These are phyloP conservation scores for Apiotrichum siamense DNA, from an alignment of 1,284 basidiomycete genomes.

Conservation along the genomic window DNA sequence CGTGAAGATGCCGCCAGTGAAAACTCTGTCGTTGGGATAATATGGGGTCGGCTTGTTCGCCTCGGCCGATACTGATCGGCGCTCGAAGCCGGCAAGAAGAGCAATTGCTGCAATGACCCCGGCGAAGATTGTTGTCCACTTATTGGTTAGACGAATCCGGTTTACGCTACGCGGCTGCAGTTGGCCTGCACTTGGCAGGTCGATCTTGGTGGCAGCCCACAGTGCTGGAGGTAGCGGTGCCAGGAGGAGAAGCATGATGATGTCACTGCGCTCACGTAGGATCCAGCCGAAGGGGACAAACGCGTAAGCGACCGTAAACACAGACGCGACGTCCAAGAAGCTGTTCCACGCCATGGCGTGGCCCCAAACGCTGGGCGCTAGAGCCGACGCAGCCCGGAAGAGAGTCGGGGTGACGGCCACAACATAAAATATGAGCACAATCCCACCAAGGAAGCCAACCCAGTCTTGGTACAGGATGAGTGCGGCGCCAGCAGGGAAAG, in stretches of 20 bases:
- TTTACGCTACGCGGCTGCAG: constrained; percentile 16
- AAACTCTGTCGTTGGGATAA: constrained; percentile 58
- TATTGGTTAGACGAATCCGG: constrained; percentile 16
- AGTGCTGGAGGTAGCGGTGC: constrained; percentile 13
- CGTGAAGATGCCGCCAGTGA: constrained; percentile 90
- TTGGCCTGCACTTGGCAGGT: constrained; percentile 14
- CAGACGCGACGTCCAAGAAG: constrained; percentile 62
- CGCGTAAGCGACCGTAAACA: constrained; percentile 86
- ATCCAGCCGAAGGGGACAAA: constrained; percentile 79
- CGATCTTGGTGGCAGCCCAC: constrained; percentile 1
- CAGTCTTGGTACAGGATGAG: constrained; percentile 65
- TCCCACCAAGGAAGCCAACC: constrained; percentile 66
- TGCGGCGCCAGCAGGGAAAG: constrained; percentile 47
- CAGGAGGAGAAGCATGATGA: constrained; percentile 46
- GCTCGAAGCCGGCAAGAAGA: not conserved
- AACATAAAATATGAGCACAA: constrained; percentile 62
- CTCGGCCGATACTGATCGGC: not conserved
- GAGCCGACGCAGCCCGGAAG: constrained; percentile 48
- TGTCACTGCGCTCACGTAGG: constrained; percentile 73
- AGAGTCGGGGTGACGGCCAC: constrained; percentile 60
- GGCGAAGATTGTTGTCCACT: constrained; percentile 41
- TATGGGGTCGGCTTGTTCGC: constrained; percentile 52
- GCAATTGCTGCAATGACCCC: constrained; percentile 15
- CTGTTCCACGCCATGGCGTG: constrained; percentile 60
- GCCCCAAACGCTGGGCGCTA: constrained; percentile 51